Evolutionary conservation across 371 early-diverging fungal genomes (phyloP).

Genomic region (Circinella minor): DNA sequence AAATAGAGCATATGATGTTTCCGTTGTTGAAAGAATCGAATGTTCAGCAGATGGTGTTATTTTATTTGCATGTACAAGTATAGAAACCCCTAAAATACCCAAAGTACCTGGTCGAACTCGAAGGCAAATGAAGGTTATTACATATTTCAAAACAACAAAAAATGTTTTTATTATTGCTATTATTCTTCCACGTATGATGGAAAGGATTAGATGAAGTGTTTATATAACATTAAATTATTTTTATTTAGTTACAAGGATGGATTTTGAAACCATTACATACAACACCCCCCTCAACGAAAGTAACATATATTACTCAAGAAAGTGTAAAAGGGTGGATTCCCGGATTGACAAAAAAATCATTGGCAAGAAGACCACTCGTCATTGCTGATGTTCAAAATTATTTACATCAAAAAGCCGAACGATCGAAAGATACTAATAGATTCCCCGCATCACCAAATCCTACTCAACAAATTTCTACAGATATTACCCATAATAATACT

Average conservation of each 20-base stretch:
- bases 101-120: slow-evolving; percentile 59
- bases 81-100: slow-evolving; percentile 65
- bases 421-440: slow-evolving; percentile 22
- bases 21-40: slow-evolving; percentile 68
- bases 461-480: neutral
- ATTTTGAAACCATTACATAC: slow-evolving; percentile 59
- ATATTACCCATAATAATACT: neutral
- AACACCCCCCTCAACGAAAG: slow-evolving; percentile 61
- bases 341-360: slow-evolving; percentile 65
- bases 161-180: no score
- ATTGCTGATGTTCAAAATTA: slow-evolving; percentile 65
- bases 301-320: slow-evolving; percentile 61
- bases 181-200: no score
- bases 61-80: slow-evolving; percentile 66
- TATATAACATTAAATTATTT: no score
- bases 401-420: slow-evolving; percentile 62
- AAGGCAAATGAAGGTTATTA: slow-evolving; percentile 55
- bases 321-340: slow-evolving; percentile 64
- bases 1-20: slow-evolving; percentile 60
- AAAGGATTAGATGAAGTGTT: neutral
- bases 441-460: neutral
- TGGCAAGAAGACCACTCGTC: slow-evolving; percentile 67
- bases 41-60: slow-evolving; percentile 65
- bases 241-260: slow-evolving; percentile 60
- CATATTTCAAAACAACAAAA: neutral